A percentile compares a stretch with the other conserved stretches of the same genome.
phyloP scores from a whole-genome alignment of 345 rosid species.

The Kandelia obovata region DNA sequence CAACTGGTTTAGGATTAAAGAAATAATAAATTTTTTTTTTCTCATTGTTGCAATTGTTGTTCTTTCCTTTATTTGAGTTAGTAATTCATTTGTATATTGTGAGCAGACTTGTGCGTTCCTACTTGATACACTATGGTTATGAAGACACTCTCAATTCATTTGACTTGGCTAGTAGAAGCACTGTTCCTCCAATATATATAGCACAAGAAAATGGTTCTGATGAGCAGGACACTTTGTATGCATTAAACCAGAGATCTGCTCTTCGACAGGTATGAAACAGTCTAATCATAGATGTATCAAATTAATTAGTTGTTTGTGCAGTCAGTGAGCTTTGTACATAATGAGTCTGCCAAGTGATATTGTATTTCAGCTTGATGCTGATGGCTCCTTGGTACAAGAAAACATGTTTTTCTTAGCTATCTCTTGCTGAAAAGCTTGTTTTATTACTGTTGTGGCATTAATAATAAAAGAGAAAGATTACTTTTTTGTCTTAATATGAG shows the following conservation, averaged over 20 bases:
- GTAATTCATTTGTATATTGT: constrained; percentile 13
- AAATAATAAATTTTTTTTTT: too few relatives aligned
- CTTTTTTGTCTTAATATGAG: too few relatives aligned
- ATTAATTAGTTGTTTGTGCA: not conserved
- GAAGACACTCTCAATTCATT: constrained; percentile 90
- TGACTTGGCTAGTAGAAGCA: constrained; percentile 68
- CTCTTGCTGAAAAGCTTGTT: not conserved
- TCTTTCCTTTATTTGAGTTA: not conserved
- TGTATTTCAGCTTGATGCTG: not conserved
- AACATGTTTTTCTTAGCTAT: not conserved
- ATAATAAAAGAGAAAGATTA: not conserved
- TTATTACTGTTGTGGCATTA: not conserved
- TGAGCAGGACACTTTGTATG: constrained; percentile 58
- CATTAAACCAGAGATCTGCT: constrained; percentile 65
- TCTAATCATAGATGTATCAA: not conserved
- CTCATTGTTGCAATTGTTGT: not conserved
- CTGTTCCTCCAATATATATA: constrained; percentile 59
- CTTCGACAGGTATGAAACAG: constrained; percentile 68
- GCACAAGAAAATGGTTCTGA: constrained; percentile 62
- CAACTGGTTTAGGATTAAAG: too few relatives aligned
- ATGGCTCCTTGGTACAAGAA: not conserved
- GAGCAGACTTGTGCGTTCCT: constrained; percentile 81
- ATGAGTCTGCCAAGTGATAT: not conserved
- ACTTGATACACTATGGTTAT: constrained; percentile 87
- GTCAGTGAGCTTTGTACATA: not conserved